Percentiles rank a stretch among this genome's conserved stretches.
Conservation (phyloP, 805 yeast species). For the Debaryomyces prosopidis region DNA sequence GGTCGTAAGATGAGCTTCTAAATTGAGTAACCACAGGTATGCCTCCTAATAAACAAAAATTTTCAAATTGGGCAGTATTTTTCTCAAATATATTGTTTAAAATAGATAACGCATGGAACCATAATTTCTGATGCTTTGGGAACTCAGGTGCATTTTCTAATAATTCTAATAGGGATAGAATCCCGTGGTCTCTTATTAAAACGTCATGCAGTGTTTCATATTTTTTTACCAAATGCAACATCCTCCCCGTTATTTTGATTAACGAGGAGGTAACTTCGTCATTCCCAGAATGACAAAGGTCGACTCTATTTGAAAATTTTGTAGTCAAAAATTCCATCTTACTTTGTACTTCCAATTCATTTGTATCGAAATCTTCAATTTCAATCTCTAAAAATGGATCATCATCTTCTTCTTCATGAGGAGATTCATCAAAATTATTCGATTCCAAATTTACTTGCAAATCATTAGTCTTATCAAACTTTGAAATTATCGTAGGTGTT, state of each 20-base stretch:
- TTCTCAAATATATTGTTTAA: slow-evolving; percentile 34
- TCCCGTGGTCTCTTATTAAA: slow-evolving; percentile 43
- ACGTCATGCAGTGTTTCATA: slow-evolving; percentile 40
- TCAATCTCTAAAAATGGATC: slow-evolving; percentile 43
- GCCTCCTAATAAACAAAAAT: slow-evolving; percentile 44
- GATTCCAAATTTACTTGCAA: background rate
- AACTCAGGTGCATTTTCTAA: slow-evolving; percentile 36
- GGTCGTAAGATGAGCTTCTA: slow-evolving; percentile 27
- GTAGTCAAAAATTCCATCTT: slow-evolving; percentile 38
- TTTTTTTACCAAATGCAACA: slow-evolving; percentile 38
- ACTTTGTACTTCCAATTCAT: slow-evolving; percentile 40
- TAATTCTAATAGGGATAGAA: slow-evolving; percentile 38
- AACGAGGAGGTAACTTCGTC: slow-evolving; percentile 31
- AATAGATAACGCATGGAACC: slow-evolving; percentile 37
- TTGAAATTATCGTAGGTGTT: slow-evolving; percentile 1
- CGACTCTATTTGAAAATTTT: slow-evolving; percentile 33
- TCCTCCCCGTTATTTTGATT: slow-evolving; percentile 36
- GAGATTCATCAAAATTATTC: background rate
- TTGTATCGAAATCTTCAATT: slow-evolving; percentile 39
- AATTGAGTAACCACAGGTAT: slow-evolving; percentile 43
- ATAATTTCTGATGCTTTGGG: slow-evolving; percentile 31
- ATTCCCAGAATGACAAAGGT: slow-evolving; percentile 26
- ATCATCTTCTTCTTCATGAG: slow-evolving; percentile 19
- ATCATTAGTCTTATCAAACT: background rate
- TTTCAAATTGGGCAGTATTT: slow-evolving; percentile 35